Percentiles rank a stretch among this genome's conserved stretches.
These are phyloP conservation scores for Phialophora tarda DNA, from an alignment of 2,329 filamentous ascomycete genomes.

Conservation along the genomic window DNA sequence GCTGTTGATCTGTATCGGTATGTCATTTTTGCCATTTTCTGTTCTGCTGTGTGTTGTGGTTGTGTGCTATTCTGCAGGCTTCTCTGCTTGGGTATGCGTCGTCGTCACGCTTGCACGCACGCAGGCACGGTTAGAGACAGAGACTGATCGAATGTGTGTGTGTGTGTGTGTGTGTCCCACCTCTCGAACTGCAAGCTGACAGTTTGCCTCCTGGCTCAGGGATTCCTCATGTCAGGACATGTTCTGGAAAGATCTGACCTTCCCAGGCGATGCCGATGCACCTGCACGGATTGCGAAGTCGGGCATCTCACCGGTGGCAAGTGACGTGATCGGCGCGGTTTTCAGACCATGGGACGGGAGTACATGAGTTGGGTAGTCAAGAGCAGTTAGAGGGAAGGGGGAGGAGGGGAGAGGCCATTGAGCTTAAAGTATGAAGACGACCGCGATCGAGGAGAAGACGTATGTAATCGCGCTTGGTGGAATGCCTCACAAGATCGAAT, in stretches of 20 bases:
- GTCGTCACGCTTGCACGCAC: not conserved
- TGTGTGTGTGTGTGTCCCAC: too few species aligned
- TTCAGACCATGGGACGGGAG: not conserved
- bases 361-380: not conserved
- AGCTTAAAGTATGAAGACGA: too few species aligned
- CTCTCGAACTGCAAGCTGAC: too few species aligned
- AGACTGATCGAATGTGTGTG: too few species aligned
- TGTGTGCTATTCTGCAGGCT: not conserved
- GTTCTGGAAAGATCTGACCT: constrained; percentile 8
- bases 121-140: too few species aligned
- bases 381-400: not conserved
- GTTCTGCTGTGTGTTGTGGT: too few species aligned
- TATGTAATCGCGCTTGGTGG: too few species aligned
- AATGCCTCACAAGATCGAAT: not conserved
- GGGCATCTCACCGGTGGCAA: not conserved
- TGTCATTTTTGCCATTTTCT: not conserved
- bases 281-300: not conserved
- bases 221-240: not conserved
- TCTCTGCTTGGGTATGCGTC: not conserved
- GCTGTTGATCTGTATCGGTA: constrained; percentile 18
- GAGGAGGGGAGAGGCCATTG: not conserved
- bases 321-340: constrained; percentile 12
- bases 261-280: not conserved
- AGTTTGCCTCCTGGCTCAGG: not conserved
- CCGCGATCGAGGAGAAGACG: too few species aligned